Conservation (phyloP, 768 basidiomycete species). For the Hemileccinum impolitum region DNA sequence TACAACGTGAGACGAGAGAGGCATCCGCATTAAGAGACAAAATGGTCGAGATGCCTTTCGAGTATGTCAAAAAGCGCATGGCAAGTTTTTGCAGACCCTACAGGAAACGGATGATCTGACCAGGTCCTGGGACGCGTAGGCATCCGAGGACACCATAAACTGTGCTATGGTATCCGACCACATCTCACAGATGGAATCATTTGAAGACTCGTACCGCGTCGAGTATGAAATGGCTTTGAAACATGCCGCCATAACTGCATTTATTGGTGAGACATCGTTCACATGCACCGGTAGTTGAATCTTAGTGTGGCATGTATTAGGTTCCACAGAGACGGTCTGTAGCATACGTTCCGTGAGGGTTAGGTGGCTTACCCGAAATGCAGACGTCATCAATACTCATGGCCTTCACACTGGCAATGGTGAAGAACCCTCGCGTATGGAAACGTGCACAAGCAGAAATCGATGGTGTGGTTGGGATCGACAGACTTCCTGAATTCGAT, state of each 20-base stretch:
- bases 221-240: slow-evolving; percentile 8
- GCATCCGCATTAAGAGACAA: background rate
- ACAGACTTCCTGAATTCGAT: slow-evolving; percentile 14
- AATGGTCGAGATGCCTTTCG: slow-evolving; percentile 21
- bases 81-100: slow-evolving; percentile 8
- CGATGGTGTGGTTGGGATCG: slow-evolving; percentile 1
- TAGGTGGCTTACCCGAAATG: background rate
- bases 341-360: no score
- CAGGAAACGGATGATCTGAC: no score
- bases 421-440: slow-evolving; percentile 10
- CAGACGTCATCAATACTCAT: slow-evolving; percentile 8
- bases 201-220: slow-evolving; percentile 2
- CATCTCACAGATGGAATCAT: slow-evolving; percentile 13
- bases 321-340: slow-evolving; percentile 11
- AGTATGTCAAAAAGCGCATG: slow-evolving; percentile 26
- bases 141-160: background rate
- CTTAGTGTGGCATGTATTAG: background rate
- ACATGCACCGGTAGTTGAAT: background rate
- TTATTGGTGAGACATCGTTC: slow-evolving; percentile 6
- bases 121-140: background rate
- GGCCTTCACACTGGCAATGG: slow-evolving; percentile 11
- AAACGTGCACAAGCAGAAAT: slow-evolving; percentile 12
- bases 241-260: slow-evolving; percentile 9
- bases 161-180: slow-evolving; percentile 14
- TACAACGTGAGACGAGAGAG: slow-evolving; percentile 31